phyloP scores from a whole-genome alignment of 495 filamentous ascomycete species.

The Aspergillus cavernicola region DNA sequence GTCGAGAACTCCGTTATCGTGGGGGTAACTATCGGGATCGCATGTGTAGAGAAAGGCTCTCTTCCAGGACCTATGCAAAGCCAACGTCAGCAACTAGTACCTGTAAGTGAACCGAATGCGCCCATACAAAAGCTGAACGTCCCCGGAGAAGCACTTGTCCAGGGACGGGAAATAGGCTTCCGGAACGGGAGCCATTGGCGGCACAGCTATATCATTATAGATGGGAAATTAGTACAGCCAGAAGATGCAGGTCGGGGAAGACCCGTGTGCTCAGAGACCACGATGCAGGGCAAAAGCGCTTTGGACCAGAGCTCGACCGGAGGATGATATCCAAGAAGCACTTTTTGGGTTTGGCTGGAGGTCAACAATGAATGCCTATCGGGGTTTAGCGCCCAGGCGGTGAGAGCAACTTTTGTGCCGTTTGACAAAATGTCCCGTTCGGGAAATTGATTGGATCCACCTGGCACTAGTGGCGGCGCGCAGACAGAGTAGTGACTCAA shows the following conservation, averaged over 20 bases:
- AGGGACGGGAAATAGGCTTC: slow-evolving; percentile 61
- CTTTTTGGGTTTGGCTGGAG: slow-evolving; percentile 20
- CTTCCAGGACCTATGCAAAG: slow-evolving; percentile 65
- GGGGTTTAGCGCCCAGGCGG: slow-evolving; percentile 36
- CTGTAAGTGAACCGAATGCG: slow-evolving; percentile 3
- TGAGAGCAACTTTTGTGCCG: slow-evolving; percentile 21
- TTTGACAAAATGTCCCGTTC: slow-evolving; percentile 6
- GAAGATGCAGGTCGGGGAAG: slow-evolving; percentile 7
- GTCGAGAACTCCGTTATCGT: slow-evolving; percentile 47
- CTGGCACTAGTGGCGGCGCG: background rate
- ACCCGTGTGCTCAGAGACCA: slow-evolving; percentile 7
- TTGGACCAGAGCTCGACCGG: slow-evolving; percentile 11
- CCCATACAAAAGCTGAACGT: slow-evolving; percentile 55
- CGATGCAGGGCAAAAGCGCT: slow-evolving; percentile 9
- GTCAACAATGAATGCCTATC: slow-evolving; percentile 42
- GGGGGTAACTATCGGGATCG: slow-evolving; percentile 45
- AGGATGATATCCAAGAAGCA: slow-evolving; percentile 27
- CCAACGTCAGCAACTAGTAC: slow-evolving; percentile 13
- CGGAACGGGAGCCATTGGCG: slow-evolving; percentile 65
- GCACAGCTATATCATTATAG: slow-evolving; percentile 55
- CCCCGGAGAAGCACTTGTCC: slow-evolving; percentile 59
- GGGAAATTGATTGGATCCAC: slow-evolving; percentile 15
- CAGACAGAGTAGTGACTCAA: slow-evolving; percentile 5
- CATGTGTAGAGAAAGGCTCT: slow-evolving; percentile 62
- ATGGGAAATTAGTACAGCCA: slow-evolving; percentile 17